Conservation (phyloP, 305 asterid genomes). For the Nicotiana rustica region DNA sequence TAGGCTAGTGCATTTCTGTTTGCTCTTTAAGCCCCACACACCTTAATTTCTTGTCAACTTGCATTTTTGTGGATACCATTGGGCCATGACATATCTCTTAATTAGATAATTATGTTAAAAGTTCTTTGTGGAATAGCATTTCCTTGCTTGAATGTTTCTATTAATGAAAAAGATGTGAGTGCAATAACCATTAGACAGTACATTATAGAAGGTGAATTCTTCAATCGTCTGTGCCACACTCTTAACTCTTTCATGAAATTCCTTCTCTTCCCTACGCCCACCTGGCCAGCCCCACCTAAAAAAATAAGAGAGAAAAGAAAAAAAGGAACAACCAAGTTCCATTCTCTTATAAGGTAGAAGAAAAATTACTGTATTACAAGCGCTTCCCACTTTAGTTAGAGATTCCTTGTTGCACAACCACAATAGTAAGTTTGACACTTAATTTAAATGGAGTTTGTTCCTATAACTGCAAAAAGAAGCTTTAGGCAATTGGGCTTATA, state of each 20-base stretch:
- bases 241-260: background rate
- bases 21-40: background rate
- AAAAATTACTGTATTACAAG: background rate
- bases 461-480: background rate
- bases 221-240: constrained; percentile 20
- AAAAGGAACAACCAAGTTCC: background rate
- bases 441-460: background rate
- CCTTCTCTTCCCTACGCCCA: constrained; percentile 12
- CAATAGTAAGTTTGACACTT: background rate
- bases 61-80: constrained; percentile 4
- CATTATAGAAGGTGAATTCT: background rate
- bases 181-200: background rate
- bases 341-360: background rate
- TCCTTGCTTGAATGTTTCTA: background rate
- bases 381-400: background rate
- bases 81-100: background rate
- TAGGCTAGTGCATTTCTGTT: background rate
- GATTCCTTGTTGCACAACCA: background rate
- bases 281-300: background rate
- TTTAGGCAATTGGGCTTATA: background rate
- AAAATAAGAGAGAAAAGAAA: background rate
- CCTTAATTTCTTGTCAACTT: constrained; percentile 23
- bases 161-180: background rate
- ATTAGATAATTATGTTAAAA: background rate
- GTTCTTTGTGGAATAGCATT: constrained; percentile 8